A percentile compares a stretch with the other conserved stretches of the same genome.
These are phyloP conservation scores for Ochromonas danica DNA, from an alignment of 108 stramenopile species.

Conservation along the genomic window DNA sequence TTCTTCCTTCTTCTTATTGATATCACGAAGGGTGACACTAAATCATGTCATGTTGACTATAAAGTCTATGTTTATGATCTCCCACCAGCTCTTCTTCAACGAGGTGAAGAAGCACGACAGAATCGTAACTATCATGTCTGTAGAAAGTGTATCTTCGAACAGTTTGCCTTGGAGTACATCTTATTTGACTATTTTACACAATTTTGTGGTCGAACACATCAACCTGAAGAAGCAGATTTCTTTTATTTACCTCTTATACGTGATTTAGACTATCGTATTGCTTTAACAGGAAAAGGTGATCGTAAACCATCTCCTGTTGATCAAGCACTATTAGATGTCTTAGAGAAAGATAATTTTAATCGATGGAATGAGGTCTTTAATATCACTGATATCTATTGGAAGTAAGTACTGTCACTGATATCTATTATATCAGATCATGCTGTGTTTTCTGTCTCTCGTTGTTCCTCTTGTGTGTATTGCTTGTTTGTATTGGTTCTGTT, in stretches of 20 bases:
- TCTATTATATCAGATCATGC: too few relatives aligned
- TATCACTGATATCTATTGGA: conserved; percentile 35
- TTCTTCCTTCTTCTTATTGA: not conserved
- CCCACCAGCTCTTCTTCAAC: not conserved
- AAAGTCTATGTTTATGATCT: conserved; percentile 35
- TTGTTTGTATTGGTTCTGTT: too few relatives aligned
- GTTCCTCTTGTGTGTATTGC: too few relatives aligned
- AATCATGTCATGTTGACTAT: conserved; percentile 5
- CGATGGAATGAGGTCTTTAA: conserved; percentile 37
- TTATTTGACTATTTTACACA: conserved; percentile 32
- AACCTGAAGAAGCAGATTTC: conserved; percentile 41
- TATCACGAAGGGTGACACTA: too few relatives aligned
- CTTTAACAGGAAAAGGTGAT: not conserved
- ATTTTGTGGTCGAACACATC: conserved; percentile 30
- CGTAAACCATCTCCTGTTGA: not conserved
- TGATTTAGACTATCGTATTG: conserved; percentile 25
- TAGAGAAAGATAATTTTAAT: conserved; percentile 25
- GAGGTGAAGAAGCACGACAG: conserved; percentile 1
- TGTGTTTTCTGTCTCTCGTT: too few relatives aligned
- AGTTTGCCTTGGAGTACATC: conserved; percentile 37
- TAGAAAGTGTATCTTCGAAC: conserved; percentile 11
- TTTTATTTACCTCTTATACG: conserved; percentile 32
- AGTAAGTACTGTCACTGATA: too few relatives aligned
- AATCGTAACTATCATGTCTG: conserved; percentile 19
- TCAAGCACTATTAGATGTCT: conserved; percentile 17